Evolutionary conservation across 257 asterid species (phyloP).

Genomic region (Solanum sitiens): DNA sequence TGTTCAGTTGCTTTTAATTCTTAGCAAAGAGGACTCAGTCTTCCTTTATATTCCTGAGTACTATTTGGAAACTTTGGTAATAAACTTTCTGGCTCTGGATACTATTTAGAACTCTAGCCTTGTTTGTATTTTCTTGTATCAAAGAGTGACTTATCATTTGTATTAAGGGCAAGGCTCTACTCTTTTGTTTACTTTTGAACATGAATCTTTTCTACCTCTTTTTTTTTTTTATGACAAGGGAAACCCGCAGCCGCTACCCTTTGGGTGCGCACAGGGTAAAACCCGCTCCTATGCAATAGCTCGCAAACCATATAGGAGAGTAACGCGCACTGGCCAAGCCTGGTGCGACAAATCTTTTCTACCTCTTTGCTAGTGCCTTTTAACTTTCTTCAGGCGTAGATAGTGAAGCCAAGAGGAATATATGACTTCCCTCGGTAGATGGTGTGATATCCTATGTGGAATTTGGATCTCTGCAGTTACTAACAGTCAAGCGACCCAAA

Average conservation of each 20-base stretch:
- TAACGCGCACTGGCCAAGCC: too few species aligned
- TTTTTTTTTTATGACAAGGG: not conserved
- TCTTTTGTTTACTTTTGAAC: not conserved
- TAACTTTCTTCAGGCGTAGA: not conserved
- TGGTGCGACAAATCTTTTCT: not conserved
- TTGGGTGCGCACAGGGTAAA: too few species aligned
- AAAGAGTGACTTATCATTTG: not conserved
- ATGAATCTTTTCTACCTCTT: not conserved
- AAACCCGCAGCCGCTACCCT: too few species aligned
- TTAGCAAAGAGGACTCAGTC: conserved; percentile 70
- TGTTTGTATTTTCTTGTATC: not conserved
- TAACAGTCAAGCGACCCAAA: not conserved
- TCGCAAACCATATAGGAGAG: too few species aligned
- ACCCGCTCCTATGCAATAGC: too few species aligned
- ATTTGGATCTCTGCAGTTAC: not conserved
- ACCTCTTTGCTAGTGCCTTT: not conserved
- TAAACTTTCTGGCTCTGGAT: conserved; percentile 3
- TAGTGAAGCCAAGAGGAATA: not conserved
- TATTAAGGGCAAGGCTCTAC: not conserved
- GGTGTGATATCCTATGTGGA: not conserved
- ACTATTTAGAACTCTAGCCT: not conserved
- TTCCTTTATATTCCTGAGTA: conserved; percentile 80
- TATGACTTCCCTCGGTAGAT: not conserved
- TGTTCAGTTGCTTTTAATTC: conserved; percentile 76
- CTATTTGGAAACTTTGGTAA: conserved; percentile 90